These are phyloP conservation scores for Coriaria nepalensis DNA, from an alignment of 306 rosid genomes.

Conservation along the genomic window DNA sequence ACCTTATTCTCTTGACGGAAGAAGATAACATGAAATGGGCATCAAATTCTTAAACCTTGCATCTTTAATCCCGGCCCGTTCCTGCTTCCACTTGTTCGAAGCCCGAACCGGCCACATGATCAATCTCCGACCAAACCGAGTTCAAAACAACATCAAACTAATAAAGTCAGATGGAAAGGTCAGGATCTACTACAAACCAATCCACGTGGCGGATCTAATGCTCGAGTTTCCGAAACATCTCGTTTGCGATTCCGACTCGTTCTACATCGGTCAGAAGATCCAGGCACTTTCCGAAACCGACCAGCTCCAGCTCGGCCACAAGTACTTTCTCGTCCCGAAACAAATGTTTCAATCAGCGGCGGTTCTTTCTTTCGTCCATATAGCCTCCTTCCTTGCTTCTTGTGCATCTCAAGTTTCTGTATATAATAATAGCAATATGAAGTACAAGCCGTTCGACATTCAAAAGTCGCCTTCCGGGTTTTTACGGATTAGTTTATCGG, in stretches of 20 bases:
- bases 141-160: slow-evolving; percentile 13
- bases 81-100: slow-evolving; percentile 17
- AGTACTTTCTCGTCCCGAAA: slow-evolving; percentile 29
- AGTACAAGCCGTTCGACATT: slow-evolving; percentile 15
- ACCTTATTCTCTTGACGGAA: too few relatives aligned
- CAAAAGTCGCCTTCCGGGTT: slow-evolving; percentile 23
- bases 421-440: background rate
- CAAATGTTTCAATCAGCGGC: slow-evolving; percentile 19
- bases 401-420: background rate
- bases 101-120: background rate
- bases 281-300: slow-evolving; percentile 24
- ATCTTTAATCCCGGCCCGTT: slow-evolving; percentile 3
- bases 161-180: slow-evolving; percentile 23
- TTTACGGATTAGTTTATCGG: slow-evolving; percentile 26
- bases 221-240: slow-evolving; percentile 23
- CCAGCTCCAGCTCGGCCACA: slow-evolving; percentile 25
- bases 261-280: slow-evolving; percentile 37
- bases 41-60: slow-evolving; percentile 3
- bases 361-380: slow-evolving; percentile 27
- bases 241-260: slow-evolving; percentile 23
- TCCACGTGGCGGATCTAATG: slow-evolving; percentile 16
- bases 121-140: background rate
- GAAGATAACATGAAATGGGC: background rate
- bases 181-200: slow-evolving; percentile 14
- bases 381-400: slow-evolving; percentile 22